Percentiles rank a stretch among this genome's conserved stretches.
phyloP scores from a whole-genome alignment of 352 stramenopile genomes.

The Bremia lactucae region DNA sequence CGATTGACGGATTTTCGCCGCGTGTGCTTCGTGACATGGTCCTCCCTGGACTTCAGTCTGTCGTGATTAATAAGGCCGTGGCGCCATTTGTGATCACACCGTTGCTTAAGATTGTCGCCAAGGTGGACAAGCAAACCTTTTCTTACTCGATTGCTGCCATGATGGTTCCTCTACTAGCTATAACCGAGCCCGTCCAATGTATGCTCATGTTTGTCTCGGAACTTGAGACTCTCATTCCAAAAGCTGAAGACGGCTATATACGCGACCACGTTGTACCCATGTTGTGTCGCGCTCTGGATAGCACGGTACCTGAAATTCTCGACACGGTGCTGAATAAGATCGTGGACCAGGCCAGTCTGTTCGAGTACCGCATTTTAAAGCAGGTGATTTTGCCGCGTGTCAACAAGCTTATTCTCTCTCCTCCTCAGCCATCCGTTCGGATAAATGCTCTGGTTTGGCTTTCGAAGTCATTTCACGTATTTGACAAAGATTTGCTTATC shows the following conservation, averaged over 20 bases:
- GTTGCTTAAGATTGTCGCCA: conserved; percentile 81
- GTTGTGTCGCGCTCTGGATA: conserved; percentile 75
- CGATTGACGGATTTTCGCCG: conserved; percentile 69
- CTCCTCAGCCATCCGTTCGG: conserved; percentile 70
- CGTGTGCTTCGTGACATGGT: conserved; percentile 80
- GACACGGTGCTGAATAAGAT: conserved; percentile 86
- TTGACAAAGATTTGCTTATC: conserved; percentile 80
- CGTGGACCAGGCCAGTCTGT: conserved; percentile 75
- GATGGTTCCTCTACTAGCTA: conserved; percentile 70
- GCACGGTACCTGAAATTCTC: conserved; percentile 75
- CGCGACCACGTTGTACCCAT: conserved; percentile 84
- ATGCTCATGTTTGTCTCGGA: conserved; percentile 88
- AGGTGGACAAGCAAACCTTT: conserved; percentile 81
- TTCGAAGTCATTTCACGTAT: conserved; percentile 83
- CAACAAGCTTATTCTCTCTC: conserved; percentile 79
- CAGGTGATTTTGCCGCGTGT: conserved; percentile 78
- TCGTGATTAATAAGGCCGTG: conserved; percentile 81
- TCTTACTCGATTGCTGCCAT: conserved; percentile 64
- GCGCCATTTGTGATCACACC: conserved; percentile 80
- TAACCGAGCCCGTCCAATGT: conserved; percentile 80
- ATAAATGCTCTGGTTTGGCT: conserved; percentile 82
- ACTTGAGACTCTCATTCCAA: conserved; percentile 69
- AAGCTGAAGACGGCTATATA: conserved; percentile 82
- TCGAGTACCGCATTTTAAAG: conserved; percentile 85
- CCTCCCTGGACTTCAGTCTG: conserved; percentile 61